Percentiles rank a stretch among this genome's conserved stretches.
phyloP scores from a whole-genome alignment of 2,329 filamentous ascomycete genomes.

The Pestalotiopsis sp. region DNA sequence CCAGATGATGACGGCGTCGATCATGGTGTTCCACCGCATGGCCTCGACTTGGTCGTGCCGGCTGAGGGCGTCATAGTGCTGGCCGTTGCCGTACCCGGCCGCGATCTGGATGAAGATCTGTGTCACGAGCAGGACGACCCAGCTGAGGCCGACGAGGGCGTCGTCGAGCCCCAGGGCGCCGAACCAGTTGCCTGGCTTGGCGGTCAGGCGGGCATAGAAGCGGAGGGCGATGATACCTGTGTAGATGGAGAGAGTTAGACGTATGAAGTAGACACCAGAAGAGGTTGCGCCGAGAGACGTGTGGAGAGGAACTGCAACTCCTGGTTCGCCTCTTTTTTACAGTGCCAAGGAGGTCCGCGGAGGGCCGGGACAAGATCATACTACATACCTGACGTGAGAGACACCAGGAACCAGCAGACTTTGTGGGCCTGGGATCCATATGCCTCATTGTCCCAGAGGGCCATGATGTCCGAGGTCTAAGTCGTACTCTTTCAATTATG shows the following conservation, averaged over 20 bases:
- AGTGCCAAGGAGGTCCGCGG: background rate
- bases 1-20: constrained; percentile 10
- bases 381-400: background rate
- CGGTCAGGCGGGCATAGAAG: constrained; percentile 1
- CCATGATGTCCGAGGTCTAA: background rate
- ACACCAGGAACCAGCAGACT: background rate
- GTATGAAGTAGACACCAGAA: no score
- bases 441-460: constrained; percentile 1
- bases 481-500: background rate
- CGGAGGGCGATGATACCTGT: constrained; percentile 5
- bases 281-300: background rate
- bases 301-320: background rate
- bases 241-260: no score
- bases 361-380: background rate
- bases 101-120: constrained; percentile 9
- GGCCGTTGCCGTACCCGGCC: background rate
- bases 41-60: background rate
- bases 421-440: background rate
- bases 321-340: background rate
- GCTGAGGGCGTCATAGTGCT: background rate
- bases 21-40: constrained; percentile 10
- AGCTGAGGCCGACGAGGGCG: constrained; percentile 3
- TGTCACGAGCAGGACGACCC: constrained; percentile 1
- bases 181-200: background rate
- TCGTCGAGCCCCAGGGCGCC: constrained; percentile 9